These are phyloP conservation scores for thale cress (Arabidopsis thaliana) DNA, from an alignment of 345 rosid species.

Conservation along the genomic window DNA sequence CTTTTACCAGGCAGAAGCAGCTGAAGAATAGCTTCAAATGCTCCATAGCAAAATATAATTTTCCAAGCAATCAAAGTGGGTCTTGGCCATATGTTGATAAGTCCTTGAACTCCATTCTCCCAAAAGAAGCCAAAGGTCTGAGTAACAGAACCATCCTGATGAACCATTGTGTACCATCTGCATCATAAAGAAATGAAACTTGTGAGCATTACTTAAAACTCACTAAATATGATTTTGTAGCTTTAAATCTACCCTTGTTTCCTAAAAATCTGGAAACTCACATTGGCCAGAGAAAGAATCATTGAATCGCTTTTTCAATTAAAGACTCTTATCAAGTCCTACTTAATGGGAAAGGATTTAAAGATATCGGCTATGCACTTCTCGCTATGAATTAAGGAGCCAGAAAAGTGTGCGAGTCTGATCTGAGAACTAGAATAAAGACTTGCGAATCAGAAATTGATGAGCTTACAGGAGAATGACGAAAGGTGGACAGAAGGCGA, in stretches of 20 bases:
- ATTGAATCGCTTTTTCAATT: neutral
- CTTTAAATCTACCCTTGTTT: neutral
- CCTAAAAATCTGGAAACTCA: neutral
- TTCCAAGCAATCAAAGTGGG: slow-evolving; percentile 78
- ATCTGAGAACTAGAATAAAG: slow-evolving; percentile 8
- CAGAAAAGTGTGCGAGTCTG: slow-evolving; percentile 1
- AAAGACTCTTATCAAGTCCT: neutral
- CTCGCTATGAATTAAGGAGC: neutral
- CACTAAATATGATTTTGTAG: neutral
- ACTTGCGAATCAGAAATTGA: neutral
- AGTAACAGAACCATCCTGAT: slow-evolving; percentile 80
- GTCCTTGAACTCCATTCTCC: slow-evolving; percentile 72
- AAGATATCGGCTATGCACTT: neutral
- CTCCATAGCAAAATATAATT: slow-evolving; percentile 74
- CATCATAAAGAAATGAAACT: slow-evolving; percentile 16
- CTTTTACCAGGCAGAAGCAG: slow-evolving; percentile 88
- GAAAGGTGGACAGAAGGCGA: slow-evolving; percentile 87
- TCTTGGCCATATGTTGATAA: slow-evolving; percentile 81
- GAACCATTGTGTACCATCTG: slow-evolving; percentile 98
- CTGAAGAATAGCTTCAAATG: slow-evolving; percentile 93
- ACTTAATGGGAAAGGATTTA: neutral
- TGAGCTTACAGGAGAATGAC: slow-evolving; percentile 83
- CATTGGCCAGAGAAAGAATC: neutral
- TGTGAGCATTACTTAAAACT: neutral
- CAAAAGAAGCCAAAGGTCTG: slow-evolving; percentile 61